Base-by-base conservation (phyloP, 148 eudicot species). In the Vaccinium corymbosum region DNA sequence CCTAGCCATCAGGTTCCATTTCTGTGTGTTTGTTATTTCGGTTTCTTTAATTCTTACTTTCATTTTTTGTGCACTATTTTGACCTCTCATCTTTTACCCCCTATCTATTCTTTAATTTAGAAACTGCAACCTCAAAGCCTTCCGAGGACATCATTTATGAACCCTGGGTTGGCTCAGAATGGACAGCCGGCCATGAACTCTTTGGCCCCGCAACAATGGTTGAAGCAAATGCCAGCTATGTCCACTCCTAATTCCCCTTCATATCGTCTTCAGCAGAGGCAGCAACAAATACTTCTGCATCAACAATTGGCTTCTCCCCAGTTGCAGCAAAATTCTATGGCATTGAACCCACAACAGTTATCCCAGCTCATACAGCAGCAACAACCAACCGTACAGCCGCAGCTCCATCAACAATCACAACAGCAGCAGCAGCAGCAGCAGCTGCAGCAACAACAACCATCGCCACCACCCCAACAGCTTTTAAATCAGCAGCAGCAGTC, bases 201-300 rank as follows among this genome's bases (percentile, higher is more conserved):
- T 42, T 70, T 92, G 80, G 84, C 91, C 20, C 98, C 91, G 88
- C 99, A 94, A 84, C 96, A 94, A 85, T 97, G 97, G 95, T 78
- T 90, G 84, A 94, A 94, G 89, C 98, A 94, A 88, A 89, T 94
- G 87, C 94, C 96, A 13, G 75, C 91, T 10, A 92, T 94, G 84
- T 89, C 99, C 64, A 80, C 89, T 51, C 90, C 98, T 62, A 92
- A 89, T 81, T 91, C 98, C 55, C 79, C 95, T 73, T 93, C 98
- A 79, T 75, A 83, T 32, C 98, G 95, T 85, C 88, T 93, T 83
- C 98, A 91, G 82, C 91, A 84, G 76, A 87, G 89, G 90, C 94
- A 92, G 62, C 95, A 90, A 79, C 89, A 90, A 83, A 87, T 88
- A 48, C 86, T 90, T 35, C 10, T 88, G n/a, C 98, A 91, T 42